Conservation (phyloP, 2,329 filamentous ascomycete species). For the Aspergillus awamori region DNA sequence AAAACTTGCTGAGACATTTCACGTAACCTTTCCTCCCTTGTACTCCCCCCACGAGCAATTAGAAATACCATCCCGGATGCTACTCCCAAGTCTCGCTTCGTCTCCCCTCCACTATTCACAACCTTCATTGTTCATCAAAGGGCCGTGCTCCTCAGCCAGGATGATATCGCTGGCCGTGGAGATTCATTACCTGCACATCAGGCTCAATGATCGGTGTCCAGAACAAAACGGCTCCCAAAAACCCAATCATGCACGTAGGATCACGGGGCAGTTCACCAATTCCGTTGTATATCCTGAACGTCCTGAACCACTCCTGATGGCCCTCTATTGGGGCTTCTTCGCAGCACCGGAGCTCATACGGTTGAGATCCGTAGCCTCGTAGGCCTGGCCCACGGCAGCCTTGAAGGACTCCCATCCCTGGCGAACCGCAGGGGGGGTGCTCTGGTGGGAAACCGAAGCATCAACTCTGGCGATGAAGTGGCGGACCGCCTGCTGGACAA, state of each 20-base stretch:
- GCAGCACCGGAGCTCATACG: constrained; percentile 65
- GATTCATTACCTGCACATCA: constrained; percentile 12
- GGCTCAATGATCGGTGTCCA: neutral
- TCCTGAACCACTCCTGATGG: neutral
- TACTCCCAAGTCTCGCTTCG: neutral
- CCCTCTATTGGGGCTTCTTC: constrained; percentile 54
- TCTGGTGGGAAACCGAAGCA: constrained; percentile 80
- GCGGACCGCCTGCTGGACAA: constrained; percentile 82
- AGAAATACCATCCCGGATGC: neutral
- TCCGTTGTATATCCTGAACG: constrained; percentile 5
- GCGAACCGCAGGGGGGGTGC: constrained; percentile 76
- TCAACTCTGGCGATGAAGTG: constrained; percentile 76
- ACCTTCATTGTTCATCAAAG: constrained; percentile 6
- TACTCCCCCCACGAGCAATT: neutral
- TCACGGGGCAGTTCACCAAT: constrained; percentile 5
- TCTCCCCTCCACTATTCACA: neutral
- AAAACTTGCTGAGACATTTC: constrained; percentile 5
- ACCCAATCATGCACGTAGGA: neutral
- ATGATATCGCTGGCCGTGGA: neutral
- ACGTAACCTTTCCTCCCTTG: neutral
- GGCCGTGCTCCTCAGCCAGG: constrained; percentile 4
- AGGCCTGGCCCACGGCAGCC: constrained; percentile 70
- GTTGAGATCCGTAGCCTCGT: constrained; percentile 76
- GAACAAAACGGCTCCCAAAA: constrained; percentile 5
- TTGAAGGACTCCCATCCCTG: constrained; percentile 82